Percentiles rank a stretch among this genome's conserved stretches.
phyloP scores from a whole-genome alignment of 345 rosid genomes.

The Durio zibethinus region DNA sequence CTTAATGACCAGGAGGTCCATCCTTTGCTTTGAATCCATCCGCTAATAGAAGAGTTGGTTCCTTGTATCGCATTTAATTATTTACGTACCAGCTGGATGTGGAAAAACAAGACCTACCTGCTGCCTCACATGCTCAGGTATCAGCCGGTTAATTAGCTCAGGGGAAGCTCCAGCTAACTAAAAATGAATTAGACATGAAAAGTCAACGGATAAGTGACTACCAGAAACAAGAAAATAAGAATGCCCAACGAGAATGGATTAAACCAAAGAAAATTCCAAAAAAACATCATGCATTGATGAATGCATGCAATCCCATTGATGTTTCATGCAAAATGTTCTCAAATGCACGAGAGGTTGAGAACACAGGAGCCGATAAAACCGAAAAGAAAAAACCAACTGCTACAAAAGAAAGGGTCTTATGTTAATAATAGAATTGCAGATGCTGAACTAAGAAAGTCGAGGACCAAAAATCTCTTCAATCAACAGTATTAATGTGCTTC shows the following conservation, averaged over 20 bases:
- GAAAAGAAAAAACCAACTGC: not conserved
- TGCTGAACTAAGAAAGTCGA: not conserved
- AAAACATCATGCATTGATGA: not conserved
- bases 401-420: not conserved
- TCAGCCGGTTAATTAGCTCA: constrained; percentile 60
- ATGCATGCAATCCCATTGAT: not conserved
- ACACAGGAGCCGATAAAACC: not conserved
- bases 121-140: constrained; percentile 67
- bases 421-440: not conserved
- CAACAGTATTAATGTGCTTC: not conserved
- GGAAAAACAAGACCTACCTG: constrained; percentile 37
- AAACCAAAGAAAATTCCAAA: not conserved
- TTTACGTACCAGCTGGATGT: constrained; percentile 37
- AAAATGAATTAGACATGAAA: not conserved
- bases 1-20: not conserved
- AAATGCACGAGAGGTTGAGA: not conserved
- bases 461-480: not conserved
- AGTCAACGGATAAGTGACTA: not conserved
- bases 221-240: not conserved
- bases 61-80: not conserved
- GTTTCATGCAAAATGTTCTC: not conserved
- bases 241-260: not conserved
- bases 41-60: not conserved
- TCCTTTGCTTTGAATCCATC: not conserved
- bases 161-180: constrained; percentile 66